Evolutionary conservation across 345 rosid species (phyloP).

Genomic region (Euphorbia tirucalli): DNA sequence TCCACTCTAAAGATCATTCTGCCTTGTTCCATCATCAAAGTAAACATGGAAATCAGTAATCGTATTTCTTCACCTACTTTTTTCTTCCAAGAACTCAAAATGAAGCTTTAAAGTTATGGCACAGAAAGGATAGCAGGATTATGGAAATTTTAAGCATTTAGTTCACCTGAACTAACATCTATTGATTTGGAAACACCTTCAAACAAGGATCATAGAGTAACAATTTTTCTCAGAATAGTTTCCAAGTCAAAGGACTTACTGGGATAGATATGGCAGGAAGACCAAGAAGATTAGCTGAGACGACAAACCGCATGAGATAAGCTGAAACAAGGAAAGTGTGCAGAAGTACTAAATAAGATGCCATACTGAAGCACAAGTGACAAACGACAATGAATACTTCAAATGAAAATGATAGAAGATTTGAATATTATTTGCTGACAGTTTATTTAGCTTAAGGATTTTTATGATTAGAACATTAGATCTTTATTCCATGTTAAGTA

Average conservation of each 20-base stretch:
- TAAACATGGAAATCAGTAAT: too few species aligned
- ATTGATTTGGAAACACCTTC: not conserved
- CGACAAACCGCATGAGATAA: conserved; percentile 65
- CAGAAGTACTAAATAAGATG: not conserved
- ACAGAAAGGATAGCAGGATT: not conserved
- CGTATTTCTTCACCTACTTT: too few species aligned
- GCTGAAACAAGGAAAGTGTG: conserved; percentile 33
- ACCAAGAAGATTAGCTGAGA: conserved; percentile 73
- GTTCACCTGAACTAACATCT: not conserved
- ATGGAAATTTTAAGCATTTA: not conserved
- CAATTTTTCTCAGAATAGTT: not conserved
- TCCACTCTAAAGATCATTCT: too few species aligned
- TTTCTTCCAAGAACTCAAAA: too few species aligned
- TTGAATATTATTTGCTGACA: not conserved
- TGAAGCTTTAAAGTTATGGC: not conserved
- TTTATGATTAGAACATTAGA: not conserved
- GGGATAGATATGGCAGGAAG: conserved; percentile 83
- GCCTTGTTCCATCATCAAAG: too few species aligned
- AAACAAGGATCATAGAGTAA: not conserved
- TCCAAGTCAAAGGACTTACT: conserved; percentile 51
- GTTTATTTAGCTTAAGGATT: not conserved
- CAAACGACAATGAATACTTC: not conserved
- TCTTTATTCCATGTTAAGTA: not conserved
- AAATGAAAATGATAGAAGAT: not conserved
- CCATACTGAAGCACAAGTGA: not conserved